Conservation (phyloP, 371 early-diverging fungal genomes). For the Gilbertella persicaria region DNA sequence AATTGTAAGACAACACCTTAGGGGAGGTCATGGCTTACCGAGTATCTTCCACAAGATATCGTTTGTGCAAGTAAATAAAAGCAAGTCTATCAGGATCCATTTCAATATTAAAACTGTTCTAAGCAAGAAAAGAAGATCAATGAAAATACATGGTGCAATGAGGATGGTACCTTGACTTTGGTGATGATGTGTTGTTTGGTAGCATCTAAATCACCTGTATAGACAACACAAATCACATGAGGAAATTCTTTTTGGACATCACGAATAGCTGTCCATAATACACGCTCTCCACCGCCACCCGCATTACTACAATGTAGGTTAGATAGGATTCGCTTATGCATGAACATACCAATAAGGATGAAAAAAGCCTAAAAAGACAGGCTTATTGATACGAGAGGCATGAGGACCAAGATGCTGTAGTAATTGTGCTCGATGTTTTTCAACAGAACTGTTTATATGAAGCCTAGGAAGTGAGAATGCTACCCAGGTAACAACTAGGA, state of each 20-base stretch:
- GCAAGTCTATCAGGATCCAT: slow-evolving; percentile 59
- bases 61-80: slow-evolving; percentile 63
- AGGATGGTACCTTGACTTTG: slow-evolving; percentile 59
- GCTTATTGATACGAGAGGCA: slow-evolving; percentile 13
- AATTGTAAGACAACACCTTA: not conserved
- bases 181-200: slow-evolving; percentile 56
- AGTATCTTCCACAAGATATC: slow-evolving; percentile 71
- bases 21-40: slow-evolving; percentile 39
- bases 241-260: slow-evolving; percentile 70
- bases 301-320: slow-evolving; percentile 59
- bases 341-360: slow-evolving; percentile 87
- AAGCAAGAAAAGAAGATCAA: not conserved
- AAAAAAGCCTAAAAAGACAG: slow-evolving; percentile 73
- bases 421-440: slow-evolving; percentile 24
- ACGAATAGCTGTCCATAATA: slow-evolving; percentile 87
- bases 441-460: slow-evolving; percentile 14
- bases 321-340: not conserved
- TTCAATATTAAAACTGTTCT: slow-evolving; percentile 77
- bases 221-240: slow-evolving; percentile 70
- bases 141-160: not conserved
- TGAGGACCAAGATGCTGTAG: slow-evolving; percentile 24
- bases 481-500: slow-evolving; percentile 12
- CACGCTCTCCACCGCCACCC: slow-evolving; percentile 96
- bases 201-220: slow-evolving; percentile 72
- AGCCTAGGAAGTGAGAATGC: slow-evolving; percentile 18